These are phyloP conservation scores for Ophiostoma sp. DNA, from an alignment of 2,329 filamentous ascomycete genomes.

Conservation along the genomic window DNA sequence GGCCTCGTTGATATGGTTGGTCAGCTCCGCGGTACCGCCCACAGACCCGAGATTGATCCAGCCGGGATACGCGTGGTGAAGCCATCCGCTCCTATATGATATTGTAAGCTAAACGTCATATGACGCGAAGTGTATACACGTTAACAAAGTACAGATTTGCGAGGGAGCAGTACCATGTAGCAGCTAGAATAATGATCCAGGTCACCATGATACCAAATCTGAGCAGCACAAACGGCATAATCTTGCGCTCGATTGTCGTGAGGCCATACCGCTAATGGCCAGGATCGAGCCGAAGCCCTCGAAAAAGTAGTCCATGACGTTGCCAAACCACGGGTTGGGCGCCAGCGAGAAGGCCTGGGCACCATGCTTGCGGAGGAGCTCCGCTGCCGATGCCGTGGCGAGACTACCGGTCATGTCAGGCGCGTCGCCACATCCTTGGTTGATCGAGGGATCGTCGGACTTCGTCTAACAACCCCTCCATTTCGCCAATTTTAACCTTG, in stretches of 20 bases:
- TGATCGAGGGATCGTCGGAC: not conserved
- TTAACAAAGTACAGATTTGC: conserved; percentile 35
- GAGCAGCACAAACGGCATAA: conserved; percentile 64
- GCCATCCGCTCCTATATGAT: conserved; percentile 50
- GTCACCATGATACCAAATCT: conserved; percentile 62
- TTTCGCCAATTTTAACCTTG: no score
- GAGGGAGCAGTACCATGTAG: conserved; percentile 49
- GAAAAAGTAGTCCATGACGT: conserved; percentile 63
- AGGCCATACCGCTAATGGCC: conserved; percentile 62
- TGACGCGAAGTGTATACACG: not conserved
- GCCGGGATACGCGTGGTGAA: conserved; percentile 57
- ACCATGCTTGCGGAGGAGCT: conserved; percentile 5
- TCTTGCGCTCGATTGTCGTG: conserved; percentile 66
- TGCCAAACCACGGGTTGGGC: not conserved
- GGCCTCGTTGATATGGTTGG: conserved; percentile 44
- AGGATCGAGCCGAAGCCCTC: conserved; percentile 70
- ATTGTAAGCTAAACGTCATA: conserved; percentile 23
- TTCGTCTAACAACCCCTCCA: no score
- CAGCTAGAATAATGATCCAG: conserved; percentile 59
- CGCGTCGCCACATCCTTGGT: conserved; percentile 2
- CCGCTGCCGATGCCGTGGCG: not conserved
- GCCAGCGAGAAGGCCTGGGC: not conserved
- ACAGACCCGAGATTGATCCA: conserved; percentile 57
- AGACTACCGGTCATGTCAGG: not conserved
- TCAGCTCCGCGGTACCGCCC: conserved; percentile 38